Evolutionary conservation across 768 basidiomycete species (phyloP).

Genomic region (Trametes cingulata): DNA sequence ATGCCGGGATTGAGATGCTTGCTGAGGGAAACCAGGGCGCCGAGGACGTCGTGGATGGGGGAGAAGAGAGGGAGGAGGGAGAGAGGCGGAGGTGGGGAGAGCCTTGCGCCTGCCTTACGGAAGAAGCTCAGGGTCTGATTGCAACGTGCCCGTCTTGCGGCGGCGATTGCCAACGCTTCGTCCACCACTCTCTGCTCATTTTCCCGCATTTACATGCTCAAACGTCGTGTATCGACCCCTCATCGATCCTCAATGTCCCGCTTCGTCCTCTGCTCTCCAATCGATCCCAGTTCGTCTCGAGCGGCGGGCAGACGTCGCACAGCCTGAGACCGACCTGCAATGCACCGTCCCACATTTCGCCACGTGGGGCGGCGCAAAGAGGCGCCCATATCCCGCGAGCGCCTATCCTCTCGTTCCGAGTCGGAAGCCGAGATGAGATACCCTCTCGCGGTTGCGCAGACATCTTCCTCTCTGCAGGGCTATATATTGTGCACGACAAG

Average conservation of each 20-base stretch:
- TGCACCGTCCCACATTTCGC: slow-evolving; percentile 11
- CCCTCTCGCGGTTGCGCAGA: too few species aligned
- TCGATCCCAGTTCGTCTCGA: slow-evolving; percentile 1
- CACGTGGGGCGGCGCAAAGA: slow-evolving; percentile 10
- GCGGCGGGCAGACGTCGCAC: background rate
- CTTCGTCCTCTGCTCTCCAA: background rate
- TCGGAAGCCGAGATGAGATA: background rate
- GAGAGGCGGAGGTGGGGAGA: slow-evolving; percentile 62
- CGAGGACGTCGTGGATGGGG: slow-evolving; percentile 14
- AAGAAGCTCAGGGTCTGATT: slow-evolving; percentile 60
- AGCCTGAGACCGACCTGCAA: background rate
- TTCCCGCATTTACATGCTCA: slow-evolving; percentile 18
- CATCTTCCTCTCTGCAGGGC: too few species aligned
- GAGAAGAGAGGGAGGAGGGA: slow-evolving; percentile 40
- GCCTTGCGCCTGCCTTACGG: slow-evolving; percentile 51
- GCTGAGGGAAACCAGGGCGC: slow-evolving; percentile 26
- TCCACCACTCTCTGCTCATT: slow-evolving; percentile 13
- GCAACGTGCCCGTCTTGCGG: slow-evolving; percentile 72
- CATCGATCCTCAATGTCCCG: slow-evolving; percentile 8
- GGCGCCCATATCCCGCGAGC: background rate
- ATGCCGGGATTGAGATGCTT: slow-evolving; percentile 1
- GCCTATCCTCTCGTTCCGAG: background rate
- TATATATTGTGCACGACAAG: too few species aligned
- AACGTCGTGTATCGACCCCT: slow-evolving; percentile 25
- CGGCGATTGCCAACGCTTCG: slow-evolving; percentile 45